Conservation (phyloP, 148 eudicot species). For the Talinum fruticosum region DNA sequence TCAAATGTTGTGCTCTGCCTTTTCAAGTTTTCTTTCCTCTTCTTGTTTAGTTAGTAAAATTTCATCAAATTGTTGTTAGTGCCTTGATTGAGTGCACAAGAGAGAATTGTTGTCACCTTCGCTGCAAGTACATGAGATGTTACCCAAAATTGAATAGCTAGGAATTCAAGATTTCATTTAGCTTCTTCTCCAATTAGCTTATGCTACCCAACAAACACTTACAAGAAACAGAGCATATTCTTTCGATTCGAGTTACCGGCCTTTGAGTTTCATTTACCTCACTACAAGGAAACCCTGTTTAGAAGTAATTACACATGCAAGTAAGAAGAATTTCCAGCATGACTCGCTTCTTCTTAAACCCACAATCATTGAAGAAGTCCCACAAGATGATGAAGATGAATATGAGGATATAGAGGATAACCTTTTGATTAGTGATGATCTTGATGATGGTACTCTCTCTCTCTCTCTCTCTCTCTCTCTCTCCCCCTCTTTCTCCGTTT, state of each 20-base stretch:
- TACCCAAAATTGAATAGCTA: slow-evolving; percentile 18
- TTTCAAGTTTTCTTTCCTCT: no score
- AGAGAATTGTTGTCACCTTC: no score
- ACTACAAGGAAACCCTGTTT: slow-evolving; percentile 6
- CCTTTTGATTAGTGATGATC: slow-evolving; percentile 33
- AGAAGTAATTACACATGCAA: slow-evolving; percentile 32
- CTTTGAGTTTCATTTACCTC: slow-evolving; percentile 8
- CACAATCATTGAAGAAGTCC: slow-evolving; percentile 43
- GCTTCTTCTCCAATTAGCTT: background rate
- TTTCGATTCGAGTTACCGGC: slow-evolving; percentile 10
- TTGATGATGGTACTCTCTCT: slow-evolving; percentile 40
- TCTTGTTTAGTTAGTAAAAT: no score
- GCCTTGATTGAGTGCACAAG: no score
- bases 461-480: no score
- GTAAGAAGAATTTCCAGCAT: slow-evolving; percentile 32
- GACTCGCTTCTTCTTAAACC: slow-evolving; percentile 41
- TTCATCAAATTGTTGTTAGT: no score
- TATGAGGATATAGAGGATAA: slow-evolving; percentile 34
- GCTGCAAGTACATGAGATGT: no score
- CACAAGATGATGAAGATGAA: slow-evolving; percentile 30
- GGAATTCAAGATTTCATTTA: slow-evolving; percentile 18
- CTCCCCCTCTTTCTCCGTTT: no score
- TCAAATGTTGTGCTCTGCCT: no score
- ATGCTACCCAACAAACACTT: slow-evolving; percentile 2
- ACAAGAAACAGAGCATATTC: background rate